Evolutionary conservation across 208 protist species (phyloP), one percentile per base, ranked within the genome.

Genomic region (Trypanosoma vivax): DNA sequence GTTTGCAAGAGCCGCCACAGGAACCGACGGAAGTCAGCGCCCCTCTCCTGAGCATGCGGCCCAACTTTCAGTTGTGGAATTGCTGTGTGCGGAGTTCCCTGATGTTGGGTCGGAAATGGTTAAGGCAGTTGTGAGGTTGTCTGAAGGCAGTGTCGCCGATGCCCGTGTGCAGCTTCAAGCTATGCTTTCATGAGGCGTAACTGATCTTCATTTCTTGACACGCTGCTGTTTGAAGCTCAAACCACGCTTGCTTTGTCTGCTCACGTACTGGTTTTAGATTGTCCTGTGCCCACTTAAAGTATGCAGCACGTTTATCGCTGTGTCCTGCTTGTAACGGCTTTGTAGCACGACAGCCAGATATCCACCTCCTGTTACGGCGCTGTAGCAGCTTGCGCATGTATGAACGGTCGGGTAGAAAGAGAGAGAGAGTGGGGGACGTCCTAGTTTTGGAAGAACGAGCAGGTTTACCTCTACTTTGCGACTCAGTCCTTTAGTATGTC

Each of bases 1-100:
- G 38, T 2, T 50, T 9, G 33, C 10, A 37, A 7, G 7, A 13
- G 7, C 5, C n/a, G 39, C n/a, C 16, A 11, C 39, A 19, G 23
- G 6, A 19, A 0, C 39, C 6, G n/a, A 43, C n/a, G 39, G 6
- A 43, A 11, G 39, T 24, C 10, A 43, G n/a, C 10, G n/a, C 6
- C 6, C n/a, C 6, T 43, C 39, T 18, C 16, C 39, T 24, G n/a
- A 11, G 6, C 10, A 43, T 24, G 16, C 39, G 39, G 5, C 10
- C 9, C n/a, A 7, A 7, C 10, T 43, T 11, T 7, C 39, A 7
- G 54, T 33, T 43, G 18, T 37, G 19, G 65, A 74, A 21, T 69
- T 65, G 7, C 66, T 92, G 16, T 30, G 46, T 16, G 24, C 16
- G 7, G 70, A 83, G 50, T 92, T 92, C 46, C 79, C 76, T 5